Conservation (phyloP, 768 basidiomycete species). For the Tubosaeta sp. region DNA sequence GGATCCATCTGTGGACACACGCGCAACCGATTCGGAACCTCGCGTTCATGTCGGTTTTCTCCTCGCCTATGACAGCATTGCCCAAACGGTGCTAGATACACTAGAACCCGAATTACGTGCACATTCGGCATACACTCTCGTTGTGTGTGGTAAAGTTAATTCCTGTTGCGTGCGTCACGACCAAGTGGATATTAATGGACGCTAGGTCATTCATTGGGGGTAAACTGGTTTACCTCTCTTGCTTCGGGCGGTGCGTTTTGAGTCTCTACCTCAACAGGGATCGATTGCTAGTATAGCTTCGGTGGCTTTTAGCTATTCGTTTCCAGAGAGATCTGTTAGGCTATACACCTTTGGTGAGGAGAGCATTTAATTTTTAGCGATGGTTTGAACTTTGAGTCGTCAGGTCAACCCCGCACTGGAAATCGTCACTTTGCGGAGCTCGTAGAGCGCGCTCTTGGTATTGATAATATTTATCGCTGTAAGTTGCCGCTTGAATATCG, state of each 20-base stretch:
- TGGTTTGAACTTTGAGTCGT: background rate
- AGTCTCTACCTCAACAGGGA: conserved; percentile 24
- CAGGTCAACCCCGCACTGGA: conserved; percentile 51
- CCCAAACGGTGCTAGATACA: conserved; percentile 23
- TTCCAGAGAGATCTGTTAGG: conserved; percentile 20
- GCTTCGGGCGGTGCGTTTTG: background rate
- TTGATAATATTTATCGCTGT: conserved; percentile 41
- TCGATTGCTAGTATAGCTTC: conserved; percentile 38
- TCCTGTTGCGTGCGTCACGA: background rate
- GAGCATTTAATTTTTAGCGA: background rate
- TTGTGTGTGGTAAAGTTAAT: conserved; percentile 27
- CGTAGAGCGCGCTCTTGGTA: conserved; percentile 37
- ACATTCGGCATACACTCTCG: conserved; percentile 33
- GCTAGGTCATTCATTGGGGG: conserved; percentile 40
- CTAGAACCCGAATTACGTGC: conserved; percentile 29
- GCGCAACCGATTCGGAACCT: conserved; percentile 10
- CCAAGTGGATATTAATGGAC: conserved; percentile 1
- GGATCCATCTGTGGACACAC: background rate
- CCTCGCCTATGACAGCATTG: conserved; percentile 34
- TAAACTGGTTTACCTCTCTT: conserved; percentile 9
- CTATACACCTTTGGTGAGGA: conserved; percentile 45
- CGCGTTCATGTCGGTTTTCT: conserved; percentile 36
- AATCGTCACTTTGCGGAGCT: conserved; percentile 37
- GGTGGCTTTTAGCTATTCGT: conserved; percentile 29
- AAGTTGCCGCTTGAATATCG: background rate